Base-by-base conservation (phyloP, 306 rosid genomes). In the Medicago lupulina region DNA sequence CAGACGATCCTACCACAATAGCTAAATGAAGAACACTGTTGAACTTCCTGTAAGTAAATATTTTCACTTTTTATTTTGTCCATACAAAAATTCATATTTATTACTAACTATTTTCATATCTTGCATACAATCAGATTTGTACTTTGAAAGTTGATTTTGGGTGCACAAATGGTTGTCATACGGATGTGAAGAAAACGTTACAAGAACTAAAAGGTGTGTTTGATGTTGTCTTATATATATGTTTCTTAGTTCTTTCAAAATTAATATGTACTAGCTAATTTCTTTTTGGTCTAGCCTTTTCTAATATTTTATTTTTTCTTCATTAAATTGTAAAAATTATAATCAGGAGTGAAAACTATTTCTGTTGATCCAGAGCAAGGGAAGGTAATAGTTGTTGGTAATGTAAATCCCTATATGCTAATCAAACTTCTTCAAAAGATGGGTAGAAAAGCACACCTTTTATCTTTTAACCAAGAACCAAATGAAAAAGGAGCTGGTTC, bases 91-190 rank as follows among this genome's bases (percentile, higher is more conserved):
- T 14, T 47, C 53, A 47, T 14, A 0, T 47, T 47, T 14, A 5
- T 47, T 47, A 14, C 14, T 47, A 6, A 47, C 7, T 47, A 47
- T 47, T 47, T 47, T 47, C 17, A 13, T 15, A 34, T 7, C 53
- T 55, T 55, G 9, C 12, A 8, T 55, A 8, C 61, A 55, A 31
- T 61, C 34, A 78, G 77, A 14, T 70, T 62, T 61, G 58, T 13
- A 78, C 66, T 47, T 18, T 70, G 31, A 77, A 77, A 71, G 72
- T 78, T 70, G 82, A 78, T 61, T 70, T 71, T 1, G 72, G 64
- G n/a, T 70, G 72, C 67, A 36, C 71, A 63, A 49, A 40, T 63
- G 38, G 51, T 18, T 69, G 76, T 58, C 76, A 53, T 9, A 0
- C 9, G 8, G 77, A 71, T 61, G 72, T 71, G 38, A 71, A 51